Percentiles rank a stretch among this genome's conserved stretches.
Conservation (phyloP, 441 rosid genomes). For the Viola pubescens region DNA sequence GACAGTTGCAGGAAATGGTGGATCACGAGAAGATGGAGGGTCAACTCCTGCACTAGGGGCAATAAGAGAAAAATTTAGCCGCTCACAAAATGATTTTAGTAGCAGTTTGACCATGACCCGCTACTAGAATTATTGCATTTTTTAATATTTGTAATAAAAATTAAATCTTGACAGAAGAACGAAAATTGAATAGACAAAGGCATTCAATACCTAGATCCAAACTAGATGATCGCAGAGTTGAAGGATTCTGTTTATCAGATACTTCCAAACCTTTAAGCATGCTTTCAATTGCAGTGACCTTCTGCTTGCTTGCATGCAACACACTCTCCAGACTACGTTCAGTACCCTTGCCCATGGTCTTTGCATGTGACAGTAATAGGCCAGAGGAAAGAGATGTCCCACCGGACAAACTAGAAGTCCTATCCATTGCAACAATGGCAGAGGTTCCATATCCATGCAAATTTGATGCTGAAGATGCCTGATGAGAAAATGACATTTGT, state of each 20-base stretch:
- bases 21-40: conserved; percentile 99
- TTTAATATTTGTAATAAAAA: conserved; percentile 1
- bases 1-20: conserved; percentile 74
- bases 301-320: conserved; percentile 96
- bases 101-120: neutral
- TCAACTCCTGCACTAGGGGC: conserved; percentile 99
- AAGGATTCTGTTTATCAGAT: conserved; percentile 72
- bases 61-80: conserved; percentile 53
- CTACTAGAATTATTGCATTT: too few species aligned
- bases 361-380: conserved; percentile 65
- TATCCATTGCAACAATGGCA: conserved; percentile 95
- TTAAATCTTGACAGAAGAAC: conserved; percentile 1
- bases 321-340: conserved; percentile 96
- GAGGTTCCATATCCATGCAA: conserved; percentile 90
- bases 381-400: conserved; percentile 79
- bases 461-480: conserved; percentile 44
- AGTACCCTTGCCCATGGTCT: conserved; percentile 55
- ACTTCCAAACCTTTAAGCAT: conserved; percentile 93
- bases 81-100: conserved; percentile 29
- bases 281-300: conserved; percentile 98
- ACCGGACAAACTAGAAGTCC: conserved; percentile 72
- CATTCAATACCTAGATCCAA: conserved; percentile 90
- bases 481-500: conserved; percentile 47
- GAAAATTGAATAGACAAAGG: conserved; percentile 18
- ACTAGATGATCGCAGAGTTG: conserved; percentile 76